Base-by-base conservation (phyloP, 768 basidiomycete species). In the Mycena capillaripes region DNA sequence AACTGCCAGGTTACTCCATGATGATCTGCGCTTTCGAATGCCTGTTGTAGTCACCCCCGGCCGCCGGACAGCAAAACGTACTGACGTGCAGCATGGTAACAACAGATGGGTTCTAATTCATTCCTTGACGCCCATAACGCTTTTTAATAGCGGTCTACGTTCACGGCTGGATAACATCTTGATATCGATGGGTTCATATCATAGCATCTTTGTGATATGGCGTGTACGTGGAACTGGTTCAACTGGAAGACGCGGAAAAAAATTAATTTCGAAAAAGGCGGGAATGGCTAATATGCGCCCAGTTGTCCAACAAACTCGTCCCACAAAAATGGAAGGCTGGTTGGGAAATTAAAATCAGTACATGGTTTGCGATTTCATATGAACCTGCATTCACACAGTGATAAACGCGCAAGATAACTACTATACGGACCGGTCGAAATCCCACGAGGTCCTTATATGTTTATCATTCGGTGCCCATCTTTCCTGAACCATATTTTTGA, bases 51-150 rank as follows among this genome's bases (percentile, higher is more conserved):
- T 38, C 40, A 40, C 29, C 12, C 4, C 11, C 8, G n/a, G 55
- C 55, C 21, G n/a, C 55, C 34, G 42, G 11, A n/a, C 52, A 11
- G 30, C 32, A 32, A 48, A 21, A 42, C 61, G 53, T 25, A 56
- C 38, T 62, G 69, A 70, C 69, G 57, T 40, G 21, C 40, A 38
- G 53, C 50, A 70, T 36, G 67, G 19, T 52, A 42, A 48, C 55
- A 66, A 27, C 30, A 57, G 23, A 34, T 25, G 30, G 32, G 9
- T 44, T 36, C 27, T 53, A 16, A 66, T 71, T 55, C 50, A 46
- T 71, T 65, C 38, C 27, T 56, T 71, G 56, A 56, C 63, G 69
- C 62, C 32, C 57, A 61, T 66, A 66, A n/a, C n/a, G n/a, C n/a
- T n/a, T n/a, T n/a, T n/a, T n/a, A n/a, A n/a, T n/a, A n/a, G n/a